Base-by-base conservation (phyloP, 768 basidiomycete species). In the Xerocomellus amylosporus region DNA sequence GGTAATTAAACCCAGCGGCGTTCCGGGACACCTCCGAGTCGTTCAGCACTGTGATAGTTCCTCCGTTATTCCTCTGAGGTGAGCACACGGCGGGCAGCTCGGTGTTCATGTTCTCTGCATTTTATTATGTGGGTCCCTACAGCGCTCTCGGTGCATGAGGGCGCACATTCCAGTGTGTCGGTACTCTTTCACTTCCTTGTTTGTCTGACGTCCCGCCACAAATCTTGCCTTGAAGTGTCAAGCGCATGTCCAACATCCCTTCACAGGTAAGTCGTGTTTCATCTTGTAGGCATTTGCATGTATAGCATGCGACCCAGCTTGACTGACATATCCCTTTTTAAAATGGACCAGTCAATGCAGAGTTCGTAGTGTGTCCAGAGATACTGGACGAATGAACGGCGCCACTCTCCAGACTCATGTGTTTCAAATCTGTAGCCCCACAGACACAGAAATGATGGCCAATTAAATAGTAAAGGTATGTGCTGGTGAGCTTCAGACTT, bases 161-260 rank as follows among this genome's bases (percentile, higher is more conserved):
- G 28, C 36, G 30, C 30, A 30, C 20, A n/a, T 47, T 55, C 57
- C 65, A 56, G 62, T 59, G 62, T 59, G 46, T 56, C 42, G 40
- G 43, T 40, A 19, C 24, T 20, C 31, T 36, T 36, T 20, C 28
- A 36, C 33, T 8, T 31, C 17, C 9, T 4, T 30, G 19, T 33
- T 13, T 20, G 7, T 37, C 33, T 40, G 54, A 51, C 51, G n/a
- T 49, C 37, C 13, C 67, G 58, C 66, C 66, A 68, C 66, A 64
- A 14, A 38, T 56, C 20, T 64, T 63, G 6, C 41, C 61, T 49
- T 7, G 13, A 58, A 54, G 20, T 10, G 41, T 62, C 49, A 14
- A 33, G 41, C 38, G 1, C 44, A 45, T 20, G 40, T 22, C 53
- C 53, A 13, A 42, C 24, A 15, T 22, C 19, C 13, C 8, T 51